Base-by-base conservation (phyloP, 768 basidiomycete genomes). In the Pleurotus pulmonarius region DNA sequence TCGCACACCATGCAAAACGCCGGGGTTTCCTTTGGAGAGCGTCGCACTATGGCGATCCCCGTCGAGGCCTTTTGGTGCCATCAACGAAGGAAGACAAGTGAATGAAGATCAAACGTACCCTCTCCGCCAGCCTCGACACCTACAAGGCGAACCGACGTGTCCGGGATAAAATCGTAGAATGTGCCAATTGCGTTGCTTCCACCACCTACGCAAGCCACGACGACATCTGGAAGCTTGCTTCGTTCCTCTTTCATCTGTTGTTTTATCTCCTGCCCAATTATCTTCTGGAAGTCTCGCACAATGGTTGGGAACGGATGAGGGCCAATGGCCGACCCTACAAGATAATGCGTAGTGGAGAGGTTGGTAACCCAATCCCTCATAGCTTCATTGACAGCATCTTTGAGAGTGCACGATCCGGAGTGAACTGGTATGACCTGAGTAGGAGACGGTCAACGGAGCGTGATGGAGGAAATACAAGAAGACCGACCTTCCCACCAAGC, bases 221-320 rank as follows among this genome's bases (percentile, higher is more conserved):
- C 84, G 3, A 83, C 91, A 62, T 98, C 94, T 6, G 96, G 97
- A 3, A 98, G 83, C 70, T 95, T 97, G 18, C 91, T 90, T 45
- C 78, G 79, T 44, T 70, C 73, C 52, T 82, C 86, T 52, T 81
- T 70, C 60, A 98, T 69, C 70, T 98, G 97, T 15, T 74, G 73
- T 72, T 94, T 98, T 75, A 98, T 97, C 73, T 99, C 97, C 67
- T 87, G 76, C 2, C 96, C 89, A 62, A 99, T 99, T 38, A 98
- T 83, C 61, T 87, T 86, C 68, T 99, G 97, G 83, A 95, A 98
- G 71, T 99, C 97, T 46, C 97, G 88, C 43, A 99, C 97, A 57
- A 99, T 92, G 18, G 97, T 98, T 1, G 97, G 97, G 85, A 99
- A 98, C 2, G 97, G 97, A 70, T 98, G 95, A 3, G 97, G 97